These are phyloP conservation scores for Rhizophora mangle DNA, from an alignment of 345 rosid species.

Conservation along the genomic window DNA sequence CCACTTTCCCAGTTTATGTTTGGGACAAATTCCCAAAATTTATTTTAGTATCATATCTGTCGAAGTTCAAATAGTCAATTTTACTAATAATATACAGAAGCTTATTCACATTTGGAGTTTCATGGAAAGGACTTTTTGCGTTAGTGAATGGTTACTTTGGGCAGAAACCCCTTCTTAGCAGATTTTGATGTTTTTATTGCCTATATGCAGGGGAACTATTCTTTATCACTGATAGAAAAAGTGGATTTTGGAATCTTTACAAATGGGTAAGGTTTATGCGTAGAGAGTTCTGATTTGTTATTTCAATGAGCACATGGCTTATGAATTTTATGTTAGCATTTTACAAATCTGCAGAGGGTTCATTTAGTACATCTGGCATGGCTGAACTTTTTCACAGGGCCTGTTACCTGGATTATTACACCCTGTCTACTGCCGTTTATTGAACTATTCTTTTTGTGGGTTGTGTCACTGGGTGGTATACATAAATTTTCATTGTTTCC, in stretches of 20 bases:
- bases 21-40: neutral
- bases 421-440: too few species aligned
- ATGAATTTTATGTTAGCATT: neutral
- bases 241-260: conserved; percentile 90
- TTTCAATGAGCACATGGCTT: neutral
- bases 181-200: conserved; percentile 9
- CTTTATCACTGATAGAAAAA: conserved; percentile 70
- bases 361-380: neutral
- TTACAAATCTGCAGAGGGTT: neutral
- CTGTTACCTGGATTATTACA: too few species aligned
- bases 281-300: neutral
- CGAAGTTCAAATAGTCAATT: too few species aligned
- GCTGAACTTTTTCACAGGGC: too few species aligned
- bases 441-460: too few species aligned
- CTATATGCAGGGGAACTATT: conserved; percentile 79
- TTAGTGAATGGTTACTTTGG: too few species aligned
- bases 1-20: neutral
- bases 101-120: too few species aligned
- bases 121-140: too few species aligned
- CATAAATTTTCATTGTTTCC: neutral
- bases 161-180: too few species aligned
- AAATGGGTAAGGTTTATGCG: conserved; percentile 65
- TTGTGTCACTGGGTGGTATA: too few species aligned
- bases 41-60: neutral
- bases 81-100: too few species aligned